Evolutionary conservation across 2,329 filamentous ascomycete genomes (phyloP).

Genomic region (Curvularia eragrostidis): DNA sequence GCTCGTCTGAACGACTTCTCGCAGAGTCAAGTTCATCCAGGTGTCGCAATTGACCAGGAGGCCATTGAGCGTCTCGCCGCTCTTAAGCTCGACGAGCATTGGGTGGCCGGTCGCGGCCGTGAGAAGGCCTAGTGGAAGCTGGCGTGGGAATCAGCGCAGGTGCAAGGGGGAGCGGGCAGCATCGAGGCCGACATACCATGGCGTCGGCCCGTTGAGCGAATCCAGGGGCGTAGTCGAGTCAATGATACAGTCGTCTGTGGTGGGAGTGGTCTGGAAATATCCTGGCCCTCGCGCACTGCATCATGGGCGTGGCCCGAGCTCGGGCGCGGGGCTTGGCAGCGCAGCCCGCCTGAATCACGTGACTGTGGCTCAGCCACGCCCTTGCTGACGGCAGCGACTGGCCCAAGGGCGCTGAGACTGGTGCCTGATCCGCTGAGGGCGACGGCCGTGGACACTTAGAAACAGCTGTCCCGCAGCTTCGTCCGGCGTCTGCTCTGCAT

Average conservation of each 20-base stretch:
- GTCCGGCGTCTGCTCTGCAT: neutral
- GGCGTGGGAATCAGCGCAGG: conserved; percentile 18
- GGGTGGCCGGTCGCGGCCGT: conserved; percentile 97
- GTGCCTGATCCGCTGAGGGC: conserved; percentile 39
- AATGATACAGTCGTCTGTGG: too few relatives aligned
- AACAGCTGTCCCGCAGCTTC: conserved; percentile 23
- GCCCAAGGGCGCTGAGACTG: conserved; percentile 29
- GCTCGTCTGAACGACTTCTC: conserved; percentile 96
- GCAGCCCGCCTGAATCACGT: conserved; percentile 6
- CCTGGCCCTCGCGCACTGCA: conserved; percentile 4
- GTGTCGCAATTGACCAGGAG: conserved; percentile 97
- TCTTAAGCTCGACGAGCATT: conserved; percentile 97
- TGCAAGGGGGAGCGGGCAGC: conserved; percentile 4
- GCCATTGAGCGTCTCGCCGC: conserved; percentile 95
- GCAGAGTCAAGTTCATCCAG: conserved; percentile 98
- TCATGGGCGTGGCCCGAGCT: conserved; percentile 14
- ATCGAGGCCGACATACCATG: conserved; percentile 34
- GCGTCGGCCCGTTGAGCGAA: conserved; percentile 5
- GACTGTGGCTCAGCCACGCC: conserved; percentile 37
- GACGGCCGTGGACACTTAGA: conserved; percentile 7
- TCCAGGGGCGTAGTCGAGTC: neutral
- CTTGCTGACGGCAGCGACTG: conserved; percentile 24
- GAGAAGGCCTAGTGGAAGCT: conserved; percentile 78
- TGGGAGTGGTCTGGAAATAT: conserved; percentile 3
- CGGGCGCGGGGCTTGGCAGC: conserved; percentile 13